Conservation (phyloP, 768 basidiomycete genomes). For the Termitomyces sp. region DNA sequence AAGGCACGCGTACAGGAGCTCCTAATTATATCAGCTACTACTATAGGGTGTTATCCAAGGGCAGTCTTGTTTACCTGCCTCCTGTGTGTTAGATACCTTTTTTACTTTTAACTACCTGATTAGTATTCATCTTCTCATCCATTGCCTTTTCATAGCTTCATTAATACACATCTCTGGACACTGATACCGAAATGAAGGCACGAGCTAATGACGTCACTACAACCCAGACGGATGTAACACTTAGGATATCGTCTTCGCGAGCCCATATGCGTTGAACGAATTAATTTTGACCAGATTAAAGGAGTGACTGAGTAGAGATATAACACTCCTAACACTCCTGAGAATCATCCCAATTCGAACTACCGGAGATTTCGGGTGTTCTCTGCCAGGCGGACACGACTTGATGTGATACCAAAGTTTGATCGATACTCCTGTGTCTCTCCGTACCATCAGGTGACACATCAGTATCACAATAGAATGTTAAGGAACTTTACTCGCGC, state of each 20-base stretch:
- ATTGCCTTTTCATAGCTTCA: not conserved
- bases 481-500: not conserved
- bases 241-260: too few species aligned
- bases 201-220: not conserved
- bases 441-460: not conserved
- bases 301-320: too few species aligned
- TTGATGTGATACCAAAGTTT: not conserved
- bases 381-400: not conserved
- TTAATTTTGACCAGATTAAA: not conserved
- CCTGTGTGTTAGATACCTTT: constrained; percentile 1
- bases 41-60: not conserved
- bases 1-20: constrained; percentile 2
- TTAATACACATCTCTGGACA: too few species aligned
- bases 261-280: too few species aligned
- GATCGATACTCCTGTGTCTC: not conserved
- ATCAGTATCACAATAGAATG: not conserved
- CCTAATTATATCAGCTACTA: not conserved
- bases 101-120: not conserved
- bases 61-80: not conserved
- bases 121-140: not conserved
- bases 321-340: not conserved
- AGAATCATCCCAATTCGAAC: not conserved
- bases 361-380: not conserved
- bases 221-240: too few species aligned
- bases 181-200: too few species aligned